phyloP scores from a whole-genome alignment of 2,329 filamentous ascomycete species.

The Dothideomycetidae sp. region DNA sequence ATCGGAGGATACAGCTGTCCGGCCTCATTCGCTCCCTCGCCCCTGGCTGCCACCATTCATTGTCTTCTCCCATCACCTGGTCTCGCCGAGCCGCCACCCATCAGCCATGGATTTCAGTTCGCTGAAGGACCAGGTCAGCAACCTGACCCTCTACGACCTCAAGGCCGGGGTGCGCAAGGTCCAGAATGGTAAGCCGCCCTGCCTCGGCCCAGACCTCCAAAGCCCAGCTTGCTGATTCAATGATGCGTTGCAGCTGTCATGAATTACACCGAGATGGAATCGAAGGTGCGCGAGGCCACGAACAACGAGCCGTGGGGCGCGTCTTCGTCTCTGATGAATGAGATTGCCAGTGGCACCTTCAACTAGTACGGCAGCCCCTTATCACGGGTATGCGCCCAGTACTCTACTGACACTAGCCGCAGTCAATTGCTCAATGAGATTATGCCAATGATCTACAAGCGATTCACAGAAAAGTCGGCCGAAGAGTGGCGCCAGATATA shows the following conservation, averaged over 20 bases:
- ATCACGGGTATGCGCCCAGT: neutral
- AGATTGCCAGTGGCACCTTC: constrained; percentile 94
- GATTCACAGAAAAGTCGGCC: constrained; percentile 94
- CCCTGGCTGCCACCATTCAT: no score
- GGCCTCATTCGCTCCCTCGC: no score
- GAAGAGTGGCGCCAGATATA: constrained; percentile 99
- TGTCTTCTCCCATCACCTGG: no score
- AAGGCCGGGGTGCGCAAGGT: constrained; percentile 91
- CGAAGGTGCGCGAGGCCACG: constrained; percentile 80
- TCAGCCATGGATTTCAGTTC: constrained; percentile 77
- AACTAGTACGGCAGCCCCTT: constrained; percentile 85
- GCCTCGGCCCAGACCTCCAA: no score
- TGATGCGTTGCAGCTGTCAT: constrained; percentile 67
- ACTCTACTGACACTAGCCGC: constrained; percentile 17
- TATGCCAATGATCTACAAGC: constrained; percentile 99
- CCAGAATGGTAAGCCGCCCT: constrained; percentile 66
- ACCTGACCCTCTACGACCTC: constrained; percentile 85
- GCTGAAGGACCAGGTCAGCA: constrained; percentile 75
- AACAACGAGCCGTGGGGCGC: constrained; percentile 98
- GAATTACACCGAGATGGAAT: constrained; percentile 95
- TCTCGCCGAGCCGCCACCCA: no score
- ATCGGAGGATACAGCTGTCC: no score
- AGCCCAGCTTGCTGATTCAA: no score
- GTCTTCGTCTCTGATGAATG: constrained; percentile 76
- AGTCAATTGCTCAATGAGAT: constrained; percentile 97